A percentile compares a stretch with the other conserved stretches of the same genome.
phyloP scores from a whole-genome alignment of 768 basidiomycete species.

The Collybiopsis confluens region DNA sequence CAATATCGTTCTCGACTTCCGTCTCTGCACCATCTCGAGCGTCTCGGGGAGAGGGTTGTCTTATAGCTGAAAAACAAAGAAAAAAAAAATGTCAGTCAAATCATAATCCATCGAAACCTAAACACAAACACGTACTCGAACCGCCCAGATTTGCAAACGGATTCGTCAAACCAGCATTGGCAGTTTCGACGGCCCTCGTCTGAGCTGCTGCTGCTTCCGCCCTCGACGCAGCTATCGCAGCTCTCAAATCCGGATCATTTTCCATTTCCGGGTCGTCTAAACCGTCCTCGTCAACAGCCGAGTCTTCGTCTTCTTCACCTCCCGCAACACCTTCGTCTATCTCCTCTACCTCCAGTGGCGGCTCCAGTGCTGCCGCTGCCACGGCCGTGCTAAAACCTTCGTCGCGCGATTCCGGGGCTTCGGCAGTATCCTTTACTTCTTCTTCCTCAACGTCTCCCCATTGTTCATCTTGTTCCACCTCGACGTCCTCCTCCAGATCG shows the following conservation, averaged over 20 bases:
- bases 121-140: not conserved
- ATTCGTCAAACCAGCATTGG: not conserved
- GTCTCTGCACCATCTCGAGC: slow-evolving; percentile 29
- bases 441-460: slow-evolving; percentile 3
- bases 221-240: slow-evolving; percentile 1
- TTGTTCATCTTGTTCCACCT: slow-evolving; percentile 37
- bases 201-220: not conserved
- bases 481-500: slow-evolving; percentile 94
- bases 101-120: too few relatives aligned
- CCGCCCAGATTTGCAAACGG: not conserved
- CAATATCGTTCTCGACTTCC: slow-evolving; percentile 31
- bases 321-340: not conserved
- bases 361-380: not conserved
- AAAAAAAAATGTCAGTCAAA: not conserved
- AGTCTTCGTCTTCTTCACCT: slow-evolving; percentile 4
- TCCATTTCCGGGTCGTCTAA: not conserved
- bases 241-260: not conserved
- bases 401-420: not conserved
- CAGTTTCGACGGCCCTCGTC: not conserved
- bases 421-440: not conserved
- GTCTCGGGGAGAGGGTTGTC: not conserved
- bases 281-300: not conserved
- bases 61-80: not conserved
- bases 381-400: too few relatives aligned
- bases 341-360: slow-evolving; percentile 4